A percentile compares a stretch with the other conserved stretches of the same genome.
Conservation (phyloP, 192 early-diverging fungal species). For the Umbelopsis sp. region DNA sequence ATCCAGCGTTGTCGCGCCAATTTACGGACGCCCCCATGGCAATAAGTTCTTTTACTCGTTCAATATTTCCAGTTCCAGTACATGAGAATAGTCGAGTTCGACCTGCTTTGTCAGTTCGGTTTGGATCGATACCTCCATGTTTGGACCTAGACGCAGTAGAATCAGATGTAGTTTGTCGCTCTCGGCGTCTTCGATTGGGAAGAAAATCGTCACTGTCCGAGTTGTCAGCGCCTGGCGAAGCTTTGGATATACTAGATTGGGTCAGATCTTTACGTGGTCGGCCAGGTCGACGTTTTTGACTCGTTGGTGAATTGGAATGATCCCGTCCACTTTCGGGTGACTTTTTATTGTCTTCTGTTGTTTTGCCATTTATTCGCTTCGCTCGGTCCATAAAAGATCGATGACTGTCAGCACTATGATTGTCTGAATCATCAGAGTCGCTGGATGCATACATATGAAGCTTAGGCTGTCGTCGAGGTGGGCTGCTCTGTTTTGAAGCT, state of each 20-base stretch:
- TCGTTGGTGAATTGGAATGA: neutral
- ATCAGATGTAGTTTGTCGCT: conserved; percentile 8
- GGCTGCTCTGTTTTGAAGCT: neutral
- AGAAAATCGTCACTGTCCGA: conserved; percentile 1
- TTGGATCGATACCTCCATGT: conserved; percentile 24
- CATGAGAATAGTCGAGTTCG: conserved; percentile 55
- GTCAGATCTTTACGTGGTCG: neutral
- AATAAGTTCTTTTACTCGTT: conserved; percentile 55
- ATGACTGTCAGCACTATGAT: neutral
- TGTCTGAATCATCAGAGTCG: neutral
- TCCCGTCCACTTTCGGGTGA: neutral
- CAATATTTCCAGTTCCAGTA: conserved; percentile 61
- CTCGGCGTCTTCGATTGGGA: neutral
- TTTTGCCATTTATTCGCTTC: neutral
- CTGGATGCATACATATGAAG: conserved; percentile 6
- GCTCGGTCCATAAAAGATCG: neutral
- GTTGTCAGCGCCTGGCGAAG: neutral
- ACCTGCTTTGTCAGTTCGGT: conserved; percentile 49
- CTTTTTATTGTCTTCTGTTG: neutral
- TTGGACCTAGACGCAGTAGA: conserved; percentile 3
- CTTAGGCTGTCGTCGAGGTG: conserved; percentile 8
- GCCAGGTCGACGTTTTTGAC: conserved; percentile 8
- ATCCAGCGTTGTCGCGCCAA: conserved; percentile 64
- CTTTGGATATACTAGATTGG: neutral
- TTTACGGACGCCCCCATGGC: conserved; percentile 64